Evolutionary conservation across 768 basidiomycete species (phyloP).

Genomic region (Naganishia vaughanmartiniae): DNA sequence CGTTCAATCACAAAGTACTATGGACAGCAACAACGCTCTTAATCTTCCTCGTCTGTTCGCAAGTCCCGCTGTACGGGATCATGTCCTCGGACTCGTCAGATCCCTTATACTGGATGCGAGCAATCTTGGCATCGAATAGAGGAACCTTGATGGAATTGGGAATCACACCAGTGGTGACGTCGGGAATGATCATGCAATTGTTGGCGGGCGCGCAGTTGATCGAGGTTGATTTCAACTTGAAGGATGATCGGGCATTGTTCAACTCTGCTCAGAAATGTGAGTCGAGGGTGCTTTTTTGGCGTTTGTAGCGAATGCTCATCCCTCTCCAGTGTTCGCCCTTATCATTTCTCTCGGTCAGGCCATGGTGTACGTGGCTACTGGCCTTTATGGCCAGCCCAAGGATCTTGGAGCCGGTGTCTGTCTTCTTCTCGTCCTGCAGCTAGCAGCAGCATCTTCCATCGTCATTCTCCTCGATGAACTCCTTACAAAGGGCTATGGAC

Average conservation of each 20-base stretch:
- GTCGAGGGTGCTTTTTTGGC: slow-evolving; percentile 47
- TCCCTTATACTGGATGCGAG: slow-evolving; percentile 99
- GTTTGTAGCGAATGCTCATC: slow-evolving; percentile 5
- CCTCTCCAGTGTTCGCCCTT: slow-evolving; percentile 78
- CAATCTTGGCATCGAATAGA: slow-evolving; percentile 96
- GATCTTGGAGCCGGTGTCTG: slow-evolving; percentile 96
- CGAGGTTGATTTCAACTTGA: slow-evolving; percentile 93
- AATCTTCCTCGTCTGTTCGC: slow-evolving; percentile 99
- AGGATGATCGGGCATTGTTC: slow-evolving; percentile 94
- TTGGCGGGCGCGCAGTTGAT: slow-evolving; percentile 95
- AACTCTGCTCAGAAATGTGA: slow-evolving; percentile 93
- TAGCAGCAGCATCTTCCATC: slow-evolving; percentile 87
- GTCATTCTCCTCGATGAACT: slow-evolving; percentile 98
- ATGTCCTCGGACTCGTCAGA: slow-evolving; percentile 99
- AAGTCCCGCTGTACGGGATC: slow-evolving; percentile 98
- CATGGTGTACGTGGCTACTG: slow-evolving; percentile 93
- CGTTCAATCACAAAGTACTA: slow-evolving; percentile 96
- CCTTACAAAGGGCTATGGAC: slow-evolving; percentile 97
- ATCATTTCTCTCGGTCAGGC: slow-evolving; percentile 95
- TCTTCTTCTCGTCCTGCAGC: slow-evolving; percentile 92
- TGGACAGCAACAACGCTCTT: slow-evolving; percentile 99
- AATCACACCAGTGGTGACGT: slow-evolving; percentile 94
- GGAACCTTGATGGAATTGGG: slow-evolving; percentile 99
- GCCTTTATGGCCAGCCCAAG: slow-evolving; percentile 88
- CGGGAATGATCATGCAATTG: slow-evolving; percentile 99